Evolutionary conservation across 2,329 filamentous ascomycete genomes (phyloP), one percentile per base, ranked within the genome.

Genomic region (Ophiostoma perfectum): DNA sequence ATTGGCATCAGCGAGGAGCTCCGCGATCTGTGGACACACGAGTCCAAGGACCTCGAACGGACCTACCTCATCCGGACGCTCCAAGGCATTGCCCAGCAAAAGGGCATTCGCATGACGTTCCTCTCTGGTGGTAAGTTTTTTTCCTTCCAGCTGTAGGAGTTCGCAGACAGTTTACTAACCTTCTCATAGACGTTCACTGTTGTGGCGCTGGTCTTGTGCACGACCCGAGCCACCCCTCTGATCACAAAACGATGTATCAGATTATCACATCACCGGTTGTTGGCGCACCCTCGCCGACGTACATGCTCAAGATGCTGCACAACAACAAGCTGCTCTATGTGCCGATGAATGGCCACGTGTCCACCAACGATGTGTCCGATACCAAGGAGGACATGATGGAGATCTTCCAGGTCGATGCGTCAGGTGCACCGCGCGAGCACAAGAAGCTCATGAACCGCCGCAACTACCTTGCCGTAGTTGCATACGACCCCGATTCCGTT

Each of bases 331-430:
- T 91, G 49, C 87, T 98, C 41, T 99, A 97, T 78, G 84, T 99
- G 67, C 95, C 95, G 0, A 84, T 86, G 67, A 99, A 99, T 78
- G 94, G 94, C 1, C 88, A 92, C 68, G 86, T 86, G 72, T 88
- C 90, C 0, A 90, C 84, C 1, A 87, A 92, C 70, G 85, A 89
- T 72, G 85, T 91, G 1, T 90, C 89, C 1, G 95, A 99, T 77
- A 99, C 95, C 64, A 98, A 99, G 79, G 95, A 99, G 78, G 95
- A 99, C 79, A 99, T 99, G 95, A 96, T 99, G 91, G 95, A 99
- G 81, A 96, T 99, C 73, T 99, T 99, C 84, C 92, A 95, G 75
- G 91, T 90, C 7, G 95, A 99, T 74, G 92, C 95, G 16, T 92
- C 89, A 67, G 94, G 95, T n/a, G 82, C 87, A 47, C 83, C 88